Conservation (phyloP, 2,329 filamentous ascomycete species). For the Fusarium kyushuense region DNA sequence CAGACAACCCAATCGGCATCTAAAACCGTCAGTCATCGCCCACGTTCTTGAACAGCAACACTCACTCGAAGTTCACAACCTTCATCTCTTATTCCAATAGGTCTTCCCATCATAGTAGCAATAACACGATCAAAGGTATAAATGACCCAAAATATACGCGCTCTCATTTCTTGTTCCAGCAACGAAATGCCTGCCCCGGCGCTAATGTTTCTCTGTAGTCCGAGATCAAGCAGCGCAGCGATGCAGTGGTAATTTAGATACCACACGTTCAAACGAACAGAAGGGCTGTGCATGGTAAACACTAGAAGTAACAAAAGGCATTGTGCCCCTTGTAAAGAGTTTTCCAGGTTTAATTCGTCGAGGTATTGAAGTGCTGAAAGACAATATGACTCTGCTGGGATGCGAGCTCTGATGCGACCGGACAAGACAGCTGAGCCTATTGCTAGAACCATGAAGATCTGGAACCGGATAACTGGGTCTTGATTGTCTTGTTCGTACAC, state of each 20-base stretch:
- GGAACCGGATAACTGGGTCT: constrained; percentile 56
- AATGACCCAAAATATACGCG: constrained; percentile 66
- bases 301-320: constrained; percentile 61
- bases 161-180: constrained; percentile 66
- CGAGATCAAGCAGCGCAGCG: constrained; percentile 63
- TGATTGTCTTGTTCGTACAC: constrained; percentile 51
- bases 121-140: constrained; percentile 64
- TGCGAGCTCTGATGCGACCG: constrained; percentile 56
- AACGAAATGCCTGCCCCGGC: constrained; percentile 58
- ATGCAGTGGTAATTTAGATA: constrained; percentile 68
- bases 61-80: constrained; percentile 64
- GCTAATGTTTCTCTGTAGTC: constrained; percentile 63
- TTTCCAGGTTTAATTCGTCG: constrained; percentile 60
- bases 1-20: constrained; percentile 48
- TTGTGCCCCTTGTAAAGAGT: constrained; percentile 62
- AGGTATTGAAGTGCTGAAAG: constrained; percentile 61
- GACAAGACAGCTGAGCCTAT: constrained; percentile 61
- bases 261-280: constrained; percentile 64
- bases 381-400: constrained; percentile 63
- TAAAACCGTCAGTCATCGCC: constrained; percentile 32
- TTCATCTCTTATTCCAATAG: constrained; percentile 66
- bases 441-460: constrained; percentile 66
- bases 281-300: constrained; percentile 64
- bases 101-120: constrained; percentile 67
- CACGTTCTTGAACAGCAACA: accelerated